A percentile compares a stretch with the other conserved stretches of the same genome.
Conservation (phyloP, 2,329 filamentous ascomycete species). For the Aspergillus oerlinghausenensis region DNA sequence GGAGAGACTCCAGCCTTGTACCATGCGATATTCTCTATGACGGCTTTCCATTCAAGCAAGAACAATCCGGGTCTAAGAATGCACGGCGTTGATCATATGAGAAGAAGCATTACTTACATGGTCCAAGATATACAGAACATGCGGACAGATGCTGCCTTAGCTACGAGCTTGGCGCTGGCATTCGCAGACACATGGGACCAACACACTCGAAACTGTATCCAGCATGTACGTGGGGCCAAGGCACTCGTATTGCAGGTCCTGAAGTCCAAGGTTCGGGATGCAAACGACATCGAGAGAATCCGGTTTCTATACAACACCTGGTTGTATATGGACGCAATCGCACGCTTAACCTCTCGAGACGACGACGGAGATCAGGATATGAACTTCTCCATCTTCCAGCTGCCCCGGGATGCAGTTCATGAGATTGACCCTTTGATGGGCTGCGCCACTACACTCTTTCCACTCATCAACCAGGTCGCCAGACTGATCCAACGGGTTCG, state of each 20-base stretch:
- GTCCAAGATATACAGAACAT: conserved; percentile 59
- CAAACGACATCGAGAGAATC: conserved; percentile 50
- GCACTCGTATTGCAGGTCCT: conserved; percentile 59
- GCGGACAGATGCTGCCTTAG: conserved; percentile 60
- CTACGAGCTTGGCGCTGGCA: conserved; percentile 64
- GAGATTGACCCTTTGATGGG: conserved; percentile 69
- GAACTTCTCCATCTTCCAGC: conserved; percentile 34
- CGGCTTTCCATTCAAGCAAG: conserved; percentile 62
- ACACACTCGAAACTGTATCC: conserved; percentile 63
- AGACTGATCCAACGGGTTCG: conserved; percentile 61
- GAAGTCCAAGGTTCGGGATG: conserved; percentile 37
- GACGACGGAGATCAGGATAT: conserved; percentile 51
- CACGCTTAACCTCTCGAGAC: conserved; percentile 60
- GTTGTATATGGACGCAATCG: conserved; percentile 71
- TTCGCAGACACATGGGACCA: conserved; percentile 70
- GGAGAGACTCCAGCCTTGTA: conserved; percentile 61
- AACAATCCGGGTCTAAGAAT: conserved; percentile 55
- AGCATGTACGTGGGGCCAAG: conserved; percentile 65
- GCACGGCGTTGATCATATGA: conserved; percentile 65
- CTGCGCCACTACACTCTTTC: conserved; percentile 63
- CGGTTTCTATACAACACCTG: conserved; percentile 67
- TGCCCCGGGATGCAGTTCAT: conserved; percentile 43
- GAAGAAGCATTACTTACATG: conserved; percentile 57
- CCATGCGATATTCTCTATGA: conserved; percentile 65
- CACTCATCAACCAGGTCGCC: conserved; percentile 62